Evolutionary conservation across 2,329 filamentous ascomycete genomes (phyloP).

Genomic region (Talaromyces sp.): DNA sequence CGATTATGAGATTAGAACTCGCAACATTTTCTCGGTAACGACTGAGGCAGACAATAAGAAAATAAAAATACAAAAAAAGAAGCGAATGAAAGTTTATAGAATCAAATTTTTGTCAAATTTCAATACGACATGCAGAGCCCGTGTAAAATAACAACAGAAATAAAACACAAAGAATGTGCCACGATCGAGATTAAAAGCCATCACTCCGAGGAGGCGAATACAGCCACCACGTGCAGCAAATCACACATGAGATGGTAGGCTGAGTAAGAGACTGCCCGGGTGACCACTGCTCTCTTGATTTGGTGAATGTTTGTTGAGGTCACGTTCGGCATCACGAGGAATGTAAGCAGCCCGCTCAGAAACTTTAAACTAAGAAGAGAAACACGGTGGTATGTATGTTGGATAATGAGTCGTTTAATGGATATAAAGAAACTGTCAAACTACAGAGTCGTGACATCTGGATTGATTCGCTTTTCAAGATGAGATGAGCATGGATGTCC

Average conservation of each 20-base stretch:
- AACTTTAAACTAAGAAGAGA: neutral
- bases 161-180: neutral
- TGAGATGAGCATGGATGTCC: neutral
- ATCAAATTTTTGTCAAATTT: neutral
- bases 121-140: neutral
- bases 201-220: neutral
- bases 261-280: constrained; percentile 4
- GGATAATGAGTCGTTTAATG: too few species aligned
- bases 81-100: neutral
- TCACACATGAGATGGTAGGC: neutral
- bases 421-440: neutral
- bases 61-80: neutral
- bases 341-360: neutral
- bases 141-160: neutral
- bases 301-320: neutral
- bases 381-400: neutral
- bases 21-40: constrained; percentile 1
- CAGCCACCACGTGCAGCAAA: constrained; percentile 1
- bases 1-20: neutral
- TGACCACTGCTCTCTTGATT: constrained; percentile 2
- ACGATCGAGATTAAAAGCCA: neutral
- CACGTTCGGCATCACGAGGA: constrained; percentile 4
- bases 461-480: neutral
- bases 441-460: neutral
- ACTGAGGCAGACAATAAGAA: constrained; percentile 19